Conservation (phyloP, 202 grass and related monocot genomes). For the Digitaria exilis region DNA sequence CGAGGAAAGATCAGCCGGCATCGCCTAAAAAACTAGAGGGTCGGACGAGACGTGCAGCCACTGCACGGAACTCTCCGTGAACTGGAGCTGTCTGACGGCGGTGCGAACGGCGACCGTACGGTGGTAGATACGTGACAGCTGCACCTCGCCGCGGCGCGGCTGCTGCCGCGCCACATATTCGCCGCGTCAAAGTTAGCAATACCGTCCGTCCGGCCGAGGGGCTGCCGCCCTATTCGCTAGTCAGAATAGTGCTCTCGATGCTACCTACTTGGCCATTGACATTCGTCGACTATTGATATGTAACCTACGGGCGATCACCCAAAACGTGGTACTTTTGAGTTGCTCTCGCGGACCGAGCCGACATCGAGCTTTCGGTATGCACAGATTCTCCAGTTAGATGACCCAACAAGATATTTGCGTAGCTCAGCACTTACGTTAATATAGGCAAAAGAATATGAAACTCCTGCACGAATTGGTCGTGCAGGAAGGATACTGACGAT, state of each 20-base stretch:
- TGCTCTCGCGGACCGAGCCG: not conserved
- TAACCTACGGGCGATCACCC: not conserved
- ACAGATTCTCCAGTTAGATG: not conserved
- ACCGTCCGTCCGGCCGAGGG: not conserved
- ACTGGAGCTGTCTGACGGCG: not conserved
- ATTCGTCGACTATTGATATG: not conserved
- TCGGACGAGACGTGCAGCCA: constrained; percentile 34
- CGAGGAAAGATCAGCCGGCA: not conserved
- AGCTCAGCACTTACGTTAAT: constrained; percentile 16
- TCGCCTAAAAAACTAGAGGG: not conserved
- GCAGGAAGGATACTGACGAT: not conserved
- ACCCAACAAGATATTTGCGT: not conserved
- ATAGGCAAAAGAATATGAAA: not conserved
- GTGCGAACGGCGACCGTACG: not conserved
- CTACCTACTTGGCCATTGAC: constrained; percentile 19
- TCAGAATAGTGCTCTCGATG: constrained; percentile 7
- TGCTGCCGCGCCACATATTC: not conserved
- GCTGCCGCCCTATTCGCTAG: not conserved
- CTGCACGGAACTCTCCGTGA: not conserved
- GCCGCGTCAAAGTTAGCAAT: constrained; percentile 7
- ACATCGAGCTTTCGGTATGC: not conserved
- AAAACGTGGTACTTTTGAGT: not conserved
- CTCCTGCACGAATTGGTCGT: not conserved
- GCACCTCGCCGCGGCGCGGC: constrained; percentile 9
- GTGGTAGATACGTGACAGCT: not conserved